Evolutionary conservation across 176 grass and related monocot genomes (phyloP).

Genomic region (Triticum turgidum): DNA sequence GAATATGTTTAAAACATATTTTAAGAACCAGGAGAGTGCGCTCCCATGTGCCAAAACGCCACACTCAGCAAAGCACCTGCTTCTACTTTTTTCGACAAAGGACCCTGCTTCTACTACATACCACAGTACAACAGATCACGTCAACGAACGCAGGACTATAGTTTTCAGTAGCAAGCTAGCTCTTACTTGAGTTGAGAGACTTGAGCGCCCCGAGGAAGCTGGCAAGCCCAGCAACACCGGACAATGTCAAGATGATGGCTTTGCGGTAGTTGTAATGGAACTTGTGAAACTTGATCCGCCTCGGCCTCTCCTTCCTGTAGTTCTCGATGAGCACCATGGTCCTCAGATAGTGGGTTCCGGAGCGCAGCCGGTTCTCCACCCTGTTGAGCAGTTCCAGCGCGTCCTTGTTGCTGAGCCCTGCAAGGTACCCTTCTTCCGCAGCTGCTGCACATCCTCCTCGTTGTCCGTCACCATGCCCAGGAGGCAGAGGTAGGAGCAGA

Average conservation of each 20-base stretch:
- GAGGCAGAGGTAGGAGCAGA: slow-evolving; percentile 6
- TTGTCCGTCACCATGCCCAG: neutral
- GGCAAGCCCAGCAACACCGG: too few relatives aligned
- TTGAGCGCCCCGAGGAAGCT: too few relatives aligned
- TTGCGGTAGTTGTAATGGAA: neutral
- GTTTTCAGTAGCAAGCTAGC: too few relatives aligned
- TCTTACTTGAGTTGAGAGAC: too few relatives aligned
- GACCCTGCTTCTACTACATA: too few relatives aligned
- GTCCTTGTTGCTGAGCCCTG: neutral
- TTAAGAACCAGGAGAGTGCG: too few relatives aligned
- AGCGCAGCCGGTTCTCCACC: neutral
- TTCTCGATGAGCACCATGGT: neutral
- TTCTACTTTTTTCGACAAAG: too few relatives aligned
- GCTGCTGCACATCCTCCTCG: neutral
- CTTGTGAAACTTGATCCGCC: neutral
- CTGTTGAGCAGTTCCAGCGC: neutral
- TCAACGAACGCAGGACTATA: too few relatives aligned
- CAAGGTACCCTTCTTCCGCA: neutral
- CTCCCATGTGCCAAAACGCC: too few relatives aligned
- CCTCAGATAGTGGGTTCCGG: neutral
- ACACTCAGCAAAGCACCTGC: too few relatives aligned
- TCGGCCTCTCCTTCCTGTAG: neutral
- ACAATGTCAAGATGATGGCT: neutral
- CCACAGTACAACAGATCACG: too few relatives aligned
- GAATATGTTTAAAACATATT: too few relatives aligned